Base-by-base conservation (phyloP, 495 filamentous ascomycete species). In the Hapsidospora chrysogenum region DNA sequence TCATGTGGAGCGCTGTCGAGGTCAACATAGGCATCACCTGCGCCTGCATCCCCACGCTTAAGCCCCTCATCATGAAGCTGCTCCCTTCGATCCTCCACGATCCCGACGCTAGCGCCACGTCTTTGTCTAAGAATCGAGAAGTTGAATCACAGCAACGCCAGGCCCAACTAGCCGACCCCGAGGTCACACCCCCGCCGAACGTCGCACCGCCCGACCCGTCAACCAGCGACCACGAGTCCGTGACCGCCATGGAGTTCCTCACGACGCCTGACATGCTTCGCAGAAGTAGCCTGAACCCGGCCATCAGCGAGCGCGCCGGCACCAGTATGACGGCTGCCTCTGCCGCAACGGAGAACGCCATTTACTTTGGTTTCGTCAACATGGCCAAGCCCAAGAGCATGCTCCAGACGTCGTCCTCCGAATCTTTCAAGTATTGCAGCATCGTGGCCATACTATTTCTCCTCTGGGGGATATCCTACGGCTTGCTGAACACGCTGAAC, bases 1-100 rank as follows among this genome's bases (percentile, higher is more conserved):
- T 92, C 49, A 85, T 93, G 78, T 95, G 85, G 85, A 86, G 80
- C 13, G 80, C 76, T 7, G 70, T 95, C 40, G 85, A 93, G 52
- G 83, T 93, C 52, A 85, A 92, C 45, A 63, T 85, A 6, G 85
- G 85, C 6, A 80, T 93, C 37, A 78, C 86, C 28, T 89, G 81
- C 39, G 85, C 74, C 31, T 93, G 84, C 45, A 76, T 92, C 18
- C 86, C 85, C 10, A 86, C 79, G 14, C 58, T 93, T 41, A 95
- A 93, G 47, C 86, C 86, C 10, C 63, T 95, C 13, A 73, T 84
- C 37, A 70, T 80, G 29, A 70, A 71, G 8, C 68, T 89, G 31
- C 51, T 87, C 16, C 86, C 86, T 3, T 63, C 70, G 29, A 64
- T 89, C 58, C 64, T 89, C 22, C 64, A 58, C 33, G 57, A 61